Conservation (phyloP, 257 asterid species). For the Solanum tacnaense region DNA sequence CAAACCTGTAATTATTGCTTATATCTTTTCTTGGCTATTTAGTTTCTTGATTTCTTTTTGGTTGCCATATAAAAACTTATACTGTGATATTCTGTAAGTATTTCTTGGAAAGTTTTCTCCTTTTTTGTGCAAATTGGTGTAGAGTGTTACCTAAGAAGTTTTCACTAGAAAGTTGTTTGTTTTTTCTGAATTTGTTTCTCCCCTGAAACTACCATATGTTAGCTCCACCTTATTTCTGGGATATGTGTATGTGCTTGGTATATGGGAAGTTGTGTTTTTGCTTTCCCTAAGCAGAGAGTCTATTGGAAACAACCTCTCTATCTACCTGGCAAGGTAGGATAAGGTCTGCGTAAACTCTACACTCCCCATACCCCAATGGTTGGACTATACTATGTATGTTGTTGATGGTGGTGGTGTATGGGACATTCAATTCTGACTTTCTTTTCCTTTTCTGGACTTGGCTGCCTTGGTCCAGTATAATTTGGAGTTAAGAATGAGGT, state of each 20-base stretch:
- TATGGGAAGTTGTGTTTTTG: neutral
- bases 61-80: neutral
- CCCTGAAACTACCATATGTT: neutral
- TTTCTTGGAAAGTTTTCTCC: neutral
- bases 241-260: neutral
- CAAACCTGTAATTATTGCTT: neutral
- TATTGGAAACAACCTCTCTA: neutral
- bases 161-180: neutral
- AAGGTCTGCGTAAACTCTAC: neutral
- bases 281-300: neutral
- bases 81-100: neutral
- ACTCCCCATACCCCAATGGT: neutral
- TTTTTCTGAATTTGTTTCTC: neutral
- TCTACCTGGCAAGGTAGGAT: neutral
- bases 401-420: neutral
- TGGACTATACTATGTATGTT: neutral
- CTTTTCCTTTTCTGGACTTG: neutral
- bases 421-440: neutral
- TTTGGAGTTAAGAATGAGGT: neutral
- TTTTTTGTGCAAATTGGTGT: neutral
- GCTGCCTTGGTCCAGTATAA: neutral
- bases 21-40: neutral
- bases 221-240: neutral
- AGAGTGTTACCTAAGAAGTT: neutral
- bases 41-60: neutral